Conservation (phyloP, 352 stramenopile species). For the Globisporangium mamillatum region DNA sequence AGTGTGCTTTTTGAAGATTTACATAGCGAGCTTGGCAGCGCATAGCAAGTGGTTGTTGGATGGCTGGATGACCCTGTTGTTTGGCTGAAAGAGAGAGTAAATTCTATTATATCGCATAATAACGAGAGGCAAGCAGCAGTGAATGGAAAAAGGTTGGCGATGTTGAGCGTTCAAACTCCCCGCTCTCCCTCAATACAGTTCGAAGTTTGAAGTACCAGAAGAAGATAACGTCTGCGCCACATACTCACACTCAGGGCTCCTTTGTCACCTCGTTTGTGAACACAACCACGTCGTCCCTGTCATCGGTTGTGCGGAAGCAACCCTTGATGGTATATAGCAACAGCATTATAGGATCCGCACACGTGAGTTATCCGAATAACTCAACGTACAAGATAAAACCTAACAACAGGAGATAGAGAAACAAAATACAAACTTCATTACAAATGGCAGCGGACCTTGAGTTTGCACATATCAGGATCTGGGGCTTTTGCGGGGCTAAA, state of each 20-base stretch:
- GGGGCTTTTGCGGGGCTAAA: neutral
- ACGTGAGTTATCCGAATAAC: no score
- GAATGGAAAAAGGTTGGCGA: neutral
- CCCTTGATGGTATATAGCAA: no score
- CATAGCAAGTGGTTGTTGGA: conserved; percentile 6
- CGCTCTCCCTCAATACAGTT: neutral
- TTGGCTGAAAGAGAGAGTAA: conserved; percentile 5
- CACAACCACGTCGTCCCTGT: no score
- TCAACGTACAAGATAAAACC: neutral
- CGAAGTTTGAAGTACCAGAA: neutral
- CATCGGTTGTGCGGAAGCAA: neutral
- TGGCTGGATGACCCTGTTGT: neutral
- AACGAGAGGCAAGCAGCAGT: neutral
- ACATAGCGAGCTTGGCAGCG: conserved; percentile 44
- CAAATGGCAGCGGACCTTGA: neutral
- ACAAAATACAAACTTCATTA: conserved; percentile 10
- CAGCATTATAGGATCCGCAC: neutral
- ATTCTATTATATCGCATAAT: conserved; percentile 10
- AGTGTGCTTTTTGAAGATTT: conserved; percentile 75
- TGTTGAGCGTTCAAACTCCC: neutral
- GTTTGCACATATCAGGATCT: neutral
- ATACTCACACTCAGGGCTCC: neutral
- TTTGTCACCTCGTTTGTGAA: no score
- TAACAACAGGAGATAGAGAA: neutral
- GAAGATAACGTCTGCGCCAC: neutral